phyloP scores from a whole-genome alignment of 805 yeast genomes.

The Zygotorulaspora chibaensis region DNA sequence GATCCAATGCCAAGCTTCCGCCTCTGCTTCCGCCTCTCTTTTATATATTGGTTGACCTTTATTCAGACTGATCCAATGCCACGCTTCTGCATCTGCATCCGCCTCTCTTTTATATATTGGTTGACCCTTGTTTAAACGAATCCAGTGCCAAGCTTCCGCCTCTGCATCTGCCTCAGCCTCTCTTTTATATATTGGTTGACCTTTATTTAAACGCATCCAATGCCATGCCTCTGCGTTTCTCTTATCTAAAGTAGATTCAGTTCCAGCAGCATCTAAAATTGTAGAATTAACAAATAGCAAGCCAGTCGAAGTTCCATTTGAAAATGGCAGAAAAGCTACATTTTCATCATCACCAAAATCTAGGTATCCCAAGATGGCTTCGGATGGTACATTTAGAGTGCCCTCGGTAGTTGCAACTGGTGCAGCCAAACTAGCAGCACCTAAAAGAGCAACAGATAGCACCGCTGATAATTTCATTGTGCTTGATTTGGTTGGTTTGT shows the following conservation, averaged over 20 bases:
- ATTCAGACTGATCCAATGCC: conserved; percentile 27
- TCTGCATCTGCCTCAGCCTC: conserved; percentile 26
- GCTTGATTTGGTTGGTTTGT: background rate
- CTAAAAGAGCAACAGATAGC: conserved; percentile 3
- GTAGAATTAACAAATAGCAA: conserved; percentile 33
- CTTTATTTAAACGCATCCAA: conserved; percentile 25
- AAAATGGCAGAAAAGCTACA: conserved; percentile 27
- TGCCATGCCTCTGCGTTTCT: conserved; percentile 29
- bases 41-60: conserved; percentile 29
- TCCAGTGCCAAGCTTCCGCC: conserved; percentile 19
- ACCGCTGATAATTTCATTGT: conserved; percentile 11
- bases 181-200: conserved; percentile 32
- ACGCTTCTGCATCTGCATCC: conserved; percentile 22
- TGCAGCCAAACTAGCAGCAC: conserved; percentile 9
- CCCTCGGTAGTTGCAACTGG: conserved; percentile 23
- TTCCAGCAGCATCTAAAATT: conserved; percentile 24
- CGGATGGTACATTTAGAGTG: conserved; percentile 25
- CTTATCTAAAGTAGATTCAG: conserved; percentile 16
- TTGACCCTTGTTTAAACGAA: conserved; percentile 19
- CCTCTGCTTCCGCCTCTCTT: conserved; percentile 25
- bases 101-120: conserved; percentile 28
- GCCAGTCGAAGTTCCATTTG: conserved; percentile 30
- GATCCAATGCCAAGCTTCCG: conserved; percentile 31
- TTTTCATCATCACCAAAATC: conserved; percentile 29
- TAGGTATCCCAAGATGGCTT: conserved; percentile 31